Percentiles rank a stretch among this genome's conserved stretches.
phyloP scores from a whole-genome alignment of 2,329 filamentous ascomycete genomes.

The Trichoderma brevicompactum region DNA sequence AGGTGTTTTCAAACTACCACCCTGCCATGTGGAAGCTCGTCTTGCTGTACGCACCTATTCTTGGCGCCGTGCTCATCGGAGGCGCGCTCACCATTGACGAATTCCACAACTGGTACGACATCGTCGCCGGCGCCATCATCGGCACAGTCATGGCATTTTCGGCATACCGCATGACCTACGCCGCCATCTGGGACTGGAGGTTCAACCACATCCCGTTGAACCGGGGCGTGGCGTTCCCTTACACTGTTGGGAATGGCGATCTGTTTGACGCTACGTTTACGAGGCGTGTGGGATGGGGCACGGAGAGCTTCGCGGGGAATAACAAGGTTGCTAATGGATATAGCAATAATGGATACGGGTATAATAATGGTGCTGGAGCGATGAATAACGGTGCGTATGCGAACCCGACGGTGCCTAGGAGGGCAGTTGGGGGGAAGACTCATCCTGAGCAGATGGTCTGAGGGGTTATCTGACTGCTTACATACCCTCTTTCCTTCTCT shows the following conservation, averaged over 20 bases:
- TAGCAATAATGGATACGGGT: too few relatives aligned
- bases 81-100: constrained; percentile 73
- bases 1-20: constrained; percentile 74
- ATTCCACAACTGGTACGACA: constrained; percentile 77
- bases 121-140: constrained; percentile 68
- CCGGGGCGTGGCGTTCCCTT: constrained; percentile 59
- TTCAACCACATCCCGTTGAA: constrained; percentile 68
- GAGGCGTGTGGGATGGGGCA: constrained; percentile 63
- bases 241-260: constrained; percentile 48
- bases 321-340: too few relatives aligned
- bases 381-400: constrained; percentile 24
- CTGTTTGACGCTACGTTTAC: constrained; percentile 62
- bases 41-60: constrained; percentile 65
- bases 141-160: constrained; percentile 68
- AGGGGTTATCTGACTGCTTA: neutral
- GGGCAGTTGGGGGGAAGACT: constrained; percentile 29
- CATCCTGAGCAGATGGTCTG: constrained; percentile 31
- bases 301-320: constrained; percentile 9
- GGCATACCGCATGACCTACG: constrained; percentile 69
- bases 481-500: too few relatives aligned
- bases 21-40: constrained; percentile 75
- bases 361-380: constrained; percentile 28
- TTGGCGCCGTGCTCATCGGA: constrained; percentile 69
- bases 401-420: constrained; percentile 29
- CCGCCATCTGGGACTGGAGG: constrained; percentile 69